A percentile compares a stretch with the other conserved stretches of the same genome.
Conservation (phyloP, 2,329 filamentous ascomycete genomes). For the Aquanectria penicillioides region DNA sequence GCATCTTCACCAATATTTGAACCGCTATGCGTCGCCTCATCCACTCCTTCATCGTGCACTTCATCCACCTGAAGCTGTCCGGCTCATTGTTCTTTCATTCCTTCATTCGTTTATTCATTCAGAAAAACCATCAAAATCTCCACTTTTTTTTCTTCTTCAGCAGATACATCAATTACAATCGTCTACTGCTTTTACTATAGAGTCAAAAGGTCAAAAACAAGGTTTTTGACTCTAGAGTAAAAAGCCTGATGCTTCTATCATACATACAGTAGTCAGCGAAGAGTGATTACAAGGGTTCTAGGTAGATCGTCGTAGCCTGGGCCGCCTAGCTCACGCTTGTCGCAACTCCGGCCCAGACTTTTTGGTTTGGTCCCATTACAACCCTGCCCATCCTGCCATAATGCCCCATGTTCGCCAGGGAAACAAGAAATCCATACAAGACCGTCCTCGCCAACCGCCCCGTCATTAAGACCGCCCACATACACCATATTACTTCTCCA, state of each 20-base stretch:
- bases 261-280: conserved; percentile 40
- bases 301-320: conserved; percentile 43
- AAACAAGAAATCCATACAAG: conserved; percentile 43
- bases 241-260: conserved; percentile 37
- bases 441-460: conserved; percentile 41
- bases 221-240: conserved; percentile 20
- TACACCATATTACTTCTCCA: conserved; percentile 39
- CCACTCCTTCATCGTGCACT: too few relatives aligned
- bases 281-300: conserved; percentile 45
- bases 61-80: too few relatives aligned
- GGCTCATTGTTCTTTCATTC: not conserved
- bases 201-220: conserved; percentile 14
- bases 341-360: conserved; percentile 38
- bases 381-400: conserved; percentile 43
- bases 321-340: conserved; percentile 25
- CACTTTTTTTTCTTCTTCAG: not conserved
- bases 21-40: too few relatives aligned
- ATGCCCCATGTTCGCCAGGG: conserved; percentile 41
- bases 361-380: conserved; percentile 39
- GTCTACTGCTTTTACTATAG: conserved; percentile 27
- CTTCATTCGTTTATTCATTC: not conserved
- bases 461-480: conserved; percentile 44
- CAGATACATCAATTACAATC: conserved; percentile 31
- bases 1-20: too few relatives aligned
- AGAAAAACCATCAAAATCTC: too few relatives aligned